A percentile compares a stretch with the other conserved stretches of the same genome.
These are phyloP conservation scores for Penicillium arizonense DNA, from an alignment of 495 filamentous ascomycete species.

Conservation along the genomic window DNA sequence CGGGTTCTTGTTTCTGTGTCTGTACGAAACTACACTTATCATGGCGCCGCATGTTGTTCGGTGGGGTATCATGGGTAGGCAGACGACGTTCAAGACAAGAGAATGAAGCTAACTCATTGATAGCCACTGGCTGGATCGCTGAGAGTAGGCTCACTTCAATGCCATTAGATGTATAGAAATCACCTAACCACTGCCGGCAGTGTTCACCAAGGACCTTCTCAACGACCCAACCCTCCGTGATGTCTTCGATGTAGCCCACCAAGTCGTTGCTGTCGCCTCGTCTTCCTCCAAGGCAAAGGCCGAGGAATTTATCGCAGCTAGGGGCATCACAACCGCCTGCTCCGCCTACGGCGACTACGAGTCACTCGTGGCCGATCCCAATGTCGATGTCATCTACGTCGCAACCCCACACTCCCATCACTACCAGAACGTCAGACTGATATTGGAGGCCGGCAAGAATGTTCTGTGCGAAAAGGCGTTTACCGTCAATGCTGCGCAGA, in stretches of 20 bases:
- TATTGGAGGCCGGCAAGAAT: constrained; percentile 78
- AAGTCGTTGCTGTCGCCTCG: constrained; percentile 77
- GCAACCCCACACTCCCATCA: constrained; percentile 96
- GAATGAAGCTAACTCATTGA: constrained; percentile 16
- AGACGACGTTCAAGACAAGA: not conserved
- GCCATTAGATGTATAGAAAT: not conserved
- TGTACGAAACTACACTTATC: constrained; percentile 7
- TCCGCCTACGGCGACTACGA: constrained; percentile 80
- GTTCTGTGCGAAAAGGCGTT: constrained; percentile 94
- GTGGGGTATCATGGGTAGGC: constrained; percentile 75
- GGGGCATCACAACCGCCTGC: constrained; percentile 61
- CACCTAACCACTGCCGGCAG: constrained; percentile 32
- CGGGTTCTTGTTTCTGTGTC: not conserved
- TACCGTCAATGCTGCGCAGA: constrained; percentile 83
- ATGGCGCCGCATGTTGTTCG: constrained; percentile 55
- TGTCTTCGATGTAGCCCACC: constrained; percentile 73
- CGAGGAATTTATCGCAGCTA: constrained; percentile 65
- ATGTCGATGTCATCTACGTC: constrained; percentile 87
- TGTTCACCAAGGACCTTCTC: constrained; percentile 81
- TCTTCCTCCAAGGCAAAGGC: constrained; percentile 70
- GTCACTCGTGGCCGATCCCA: constrained; percentile 71
- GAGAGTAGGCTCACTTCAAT: constrained; percentile 47
- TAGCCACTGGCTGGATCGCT: constrained; percentile 78
- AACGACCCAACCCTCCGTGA: constrained; percentile 69
- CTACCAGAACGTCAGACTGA: constrained; percentile 85